A percentile compares a stretch with the other conserved stretches of the same genome.
phyloP scores from a whole-genome alignment of 805 yeast species.

The Metschnikowia hibisci region DNA sequence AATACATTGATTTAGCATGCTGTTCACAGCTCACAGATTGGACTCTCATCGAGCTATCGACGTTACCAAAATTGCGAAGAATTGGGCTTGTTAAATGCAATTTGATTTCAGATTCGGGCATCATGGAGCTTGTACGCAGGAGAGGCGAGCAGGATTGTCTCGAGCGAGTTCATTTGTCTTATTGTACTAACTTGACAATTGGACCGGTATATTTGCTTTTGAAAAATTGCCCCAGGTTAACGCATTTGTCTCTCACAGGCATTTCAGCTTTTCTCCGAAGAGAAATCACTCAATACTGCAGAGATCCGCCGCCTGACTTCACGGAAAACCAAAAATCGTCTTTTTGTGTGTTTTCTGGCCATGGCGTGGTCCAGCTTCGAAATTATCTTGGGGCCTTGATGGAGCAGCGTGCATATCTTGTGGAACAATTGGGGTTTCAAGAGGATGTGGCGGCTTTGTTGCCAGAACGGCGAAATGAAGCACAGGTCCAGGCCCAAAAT shows the following conservation, averaged over 20 bases:
- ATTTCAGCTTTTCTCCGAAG: slow-evolving; percentile 82
- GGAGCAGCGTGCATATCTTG: slow-evolving; percentile 17
- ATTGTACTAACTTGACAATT: slow-evolving; percentile 76
- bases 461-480: slow-evolving; percentile 5
- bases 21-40: slow-evolving; percentile 85
- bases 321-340: slow-evolving; percentile 77
- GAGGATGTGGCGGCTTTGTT: slow-evolving; percentile 8
- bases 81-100: slow-evolving; percentile 92
- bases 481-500: not conserved
- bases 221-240: slow-evolving; percentile 76
- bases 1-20: slow-evolving; percentile 92
- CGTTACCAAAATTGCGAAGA: slow-evolving; percentile 75
- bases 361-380: slow-evolving; percentile 76
- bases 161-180: slow-evolving; percentile 90
- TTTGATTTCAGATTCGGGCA: slow-evolving; percentile 82
- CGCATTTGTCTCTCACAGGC: slow-evolving; percentile 91
- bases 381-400: slow-evolving; percentile 50
- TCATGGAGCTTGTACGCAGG: slow-evolving; percentile 60
- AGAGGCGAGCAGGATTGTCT: slow-evolving; percentile 74
- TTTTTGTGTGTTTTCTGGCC: slow-evolving; percentile 92
- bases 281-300: slow-evolving; percentile 81
- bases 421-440: slow-evolving; percentile 16
- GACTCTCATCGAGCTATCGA: slow-evolving; percentile 71
- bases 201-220: slow-evolving; percentile 74
- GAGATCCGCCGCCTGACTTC: slow-evolving; percentile 91